Conservation (phyloP, 2,329 filamentous ascomycete genomes). For the Phyllosticta citrichinensis region DNA sequence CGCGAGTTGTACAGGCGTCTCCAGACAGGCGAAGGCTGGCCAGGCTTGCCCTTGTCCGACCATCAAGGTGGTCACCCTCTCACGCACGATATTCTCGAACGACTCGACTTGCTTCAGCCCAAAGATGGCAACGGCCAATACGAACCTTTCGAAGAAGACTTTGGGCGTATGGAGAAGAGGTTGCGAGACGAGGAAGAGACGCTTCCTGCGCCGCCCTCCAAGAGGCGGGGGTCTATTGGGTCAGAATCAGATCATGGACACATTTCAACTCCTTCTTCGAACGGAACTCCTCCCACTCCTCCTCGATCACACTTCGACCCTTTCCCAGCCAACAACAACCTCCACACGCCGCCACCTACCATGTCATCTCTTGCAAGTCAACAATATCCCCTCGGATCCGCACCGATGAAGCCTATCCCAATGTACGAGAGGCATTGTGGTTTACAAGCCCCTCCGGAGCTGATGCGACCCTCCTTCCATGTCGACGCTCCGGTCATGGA, state of each 20-base stretch:
- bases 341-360: background rate
- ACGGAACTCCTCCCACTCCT: slow-evolving; percentile 24
- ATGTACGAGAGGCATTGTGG: background rate
- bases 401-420: background rate
- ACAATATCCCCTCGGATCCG: background rate
- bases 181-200: slow-evolving; percentile 44
- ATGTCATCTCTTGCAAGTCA: background rate
- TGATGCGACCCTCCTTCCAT: slow-evolving; percentile 4
- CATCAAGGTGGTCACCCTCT: slow-evolving; percentile 46
- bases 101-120: slow-evolving; percentile 47
- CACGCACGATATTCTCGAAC: slow-evolving; percentile 53
- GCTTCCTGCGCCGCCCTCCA: slow-evolving; percentile 30
- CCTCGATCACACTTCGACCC: slow-evolving; percentile 2
- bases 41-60: slow-evolving; percentile 43
- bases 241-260: slow-evolving; percentile 48
- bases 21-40: slow-evolving; percentile 45
- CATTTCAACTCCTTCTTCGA: slow-evolving; percentile 25
- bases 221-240: slow-evolving; percentile 37
- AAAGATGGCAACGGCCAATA: slow-evolving; percentile 35
- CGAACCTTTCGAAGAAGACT: slow-evolving; percentile 50
- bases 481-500: slow-evolving; percentile 2
- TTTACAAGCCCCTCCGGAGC: background rate
- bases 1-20: slow-evolving; percentile 50
- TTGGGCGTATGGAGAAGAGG: slow-evolving; percentile 44
- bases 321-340: background rate